Conservation (phyloP, 495 filamentous ascomycete genomes). For the Aspergillus heteromorphus region DNA sequence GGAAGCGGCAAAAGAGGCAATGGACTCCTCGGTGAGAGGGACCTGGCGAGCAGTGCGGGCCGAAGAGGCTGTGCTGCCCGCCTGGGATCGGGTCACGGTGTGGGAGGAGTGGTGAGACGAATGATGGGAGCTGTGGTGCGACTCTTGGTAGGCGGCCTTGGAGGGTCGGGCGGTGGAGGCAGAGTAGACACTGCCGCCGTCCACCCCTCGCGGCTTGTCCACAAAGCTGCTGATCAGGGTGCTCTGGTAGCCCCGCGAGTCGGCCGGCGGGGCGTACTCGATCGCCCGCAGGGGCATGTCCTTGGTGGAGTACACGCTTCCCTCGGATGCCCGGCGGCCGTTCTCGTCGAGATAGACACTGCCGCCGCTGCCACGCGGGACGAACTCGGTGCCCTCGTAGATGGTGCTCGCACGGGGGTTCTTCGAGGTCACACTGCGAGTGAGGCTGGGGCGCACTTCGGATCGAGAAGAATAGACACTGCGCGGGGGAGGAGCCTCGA, state of each 20-base stretch:
- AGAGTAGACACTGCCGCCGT: conserved; percentile 34
- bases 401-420: conserved; percentile 40
- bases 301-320: conserved; percentile 31
- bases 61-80: conserved; percentile 24
- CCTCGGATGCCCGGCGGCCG: conserved; percentile 34
- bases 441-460: conserved; percentile 25
- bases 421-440: conserved; percentile 32
- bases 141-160: conserved; percentile 20
- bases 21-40: conserved; percentile 26
- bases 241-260: conserved; percentile 26
- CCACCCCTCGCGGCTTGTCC: conserved; percentile 28
- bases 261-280: conserved; percentile 33
- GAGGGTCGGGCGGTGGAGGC: conserved; percentile 43
- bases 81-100: conserved; percentile 11
- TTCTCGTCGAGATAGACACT: conserved; percentile 29
- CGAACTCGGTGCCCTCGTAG: conserved; percentile 38
- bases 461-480: conserved; percentile 34
- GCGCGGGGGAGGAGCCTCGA: conserved; percentile 40
- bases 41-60: conserved; percentile 28
- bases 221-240: conserved; percentile 39
- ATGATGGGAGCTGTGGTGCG: conserved; percentile 16
- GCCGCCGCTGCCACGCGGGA: conserved; percentile 14
- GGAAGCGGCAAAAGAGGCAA: conserved; percentile 17
- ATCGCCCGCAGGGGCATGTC: conserved; percentile 38
- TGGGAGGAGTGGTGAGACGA: conserved; percentile 16